phyloP scores from a whole-genome alignment of 192 early-diverging fungal species.

The Cetraspora pellucida region DNA sequence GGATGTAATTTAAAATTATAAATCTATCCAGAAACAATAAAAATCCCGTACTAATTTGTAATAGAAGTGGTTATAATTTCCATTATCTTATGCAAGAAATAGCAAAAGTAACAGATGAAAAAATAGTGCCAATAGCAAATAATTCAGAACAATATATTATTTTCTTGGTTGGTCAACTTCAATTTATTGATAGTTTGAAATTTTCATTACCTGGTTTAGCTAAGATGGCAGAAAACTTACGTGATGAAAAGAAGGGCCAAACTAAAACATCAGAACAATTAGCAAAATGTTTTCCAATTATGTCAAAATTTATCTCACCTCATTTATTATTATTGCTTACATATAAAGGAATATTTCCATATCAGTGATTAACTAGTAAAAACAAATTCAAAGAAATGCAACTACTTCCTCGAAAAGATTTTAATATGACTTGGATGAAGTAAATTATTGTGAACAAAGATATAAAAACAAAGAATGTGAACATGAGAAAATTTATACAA shows the following conservation, averaged over 20 bases:
- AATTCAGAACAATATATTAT: slow-evolving; percentile 6
- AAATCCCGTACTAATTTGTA: neutral
- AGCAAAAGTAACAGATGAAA: neutral
- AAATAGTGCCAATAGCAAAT: slow-evolving; percentile 11
- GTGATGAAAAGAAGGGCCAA: slow-evolving; percentile 14
- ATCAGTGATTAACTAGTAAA: neutral
- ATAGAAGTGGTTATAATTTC: slow-evolving; percentile 10
- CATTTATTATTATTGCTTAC: neutral
- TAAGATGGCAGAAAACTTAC: slow-evolving; percentile 11
- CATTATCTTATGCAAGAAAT: too few relatives aligned
- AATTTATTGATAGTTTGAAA: slow-evolving; percentile 19
- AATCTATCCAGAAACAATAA: slow-evolving; percentile 11
- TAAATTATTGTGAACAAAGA: neutral
- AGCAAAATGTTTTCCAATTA: slow-evolving; percentile 18
- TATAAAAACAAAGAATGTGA: slow-evolving; percentile 22
- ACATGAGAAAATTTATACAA: slow-evolving; percentile 15
- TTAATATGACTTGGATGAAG: neutral
- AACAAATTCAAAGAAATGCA: neutral
- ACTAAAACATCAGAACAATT: slow-evolving; percentile 15
- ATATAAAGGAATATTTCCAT: neutral
- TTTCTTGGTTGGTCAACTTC: neutral
- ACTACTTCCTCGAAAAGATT: neutral
- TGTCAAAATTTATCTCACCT: neutral
- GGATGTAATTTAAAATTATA: neutral
- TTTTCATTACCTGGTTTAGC: neutral